Conservation (phyloP, 2,329 filamentous ascomycete species). For the Blastomyces emzantsi region DNA sequence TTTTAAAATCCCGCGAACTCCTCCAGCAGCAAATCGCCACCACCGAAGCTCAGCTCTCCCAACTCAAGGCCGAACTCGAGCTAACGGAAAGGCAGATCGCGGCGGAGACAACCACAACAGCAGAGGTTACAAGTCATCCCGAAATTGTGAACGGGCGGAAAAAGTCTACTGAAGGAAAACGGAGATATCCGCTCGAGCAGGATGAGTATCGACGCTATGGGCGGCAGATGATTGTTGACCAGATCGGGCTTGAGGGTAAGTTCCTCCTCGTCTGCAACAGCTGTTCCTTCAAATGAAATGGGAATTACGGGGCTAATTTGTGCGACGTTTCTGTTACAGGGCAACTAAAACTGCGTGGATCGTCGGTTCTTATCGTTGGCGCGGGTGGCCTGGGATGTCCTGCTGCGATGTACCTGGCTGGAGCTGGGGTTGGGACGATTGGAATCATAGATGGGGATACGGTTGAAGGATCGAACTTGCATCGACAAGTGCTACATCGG, state of each 20-base stretch:
- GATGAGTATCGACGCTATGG: constrained; percentile 83
- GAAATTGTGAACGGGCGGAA: not conserved
- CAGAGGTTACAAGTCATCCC: constrained; percentile 12
- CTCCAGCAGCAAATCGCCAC: constrained; percentile 26
- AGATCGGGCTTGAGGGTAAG: constrained; percentile 64
- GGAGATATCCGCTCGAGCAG: constrained; percentile 57
- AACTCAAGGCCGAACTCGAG: constrained; percentile 29
- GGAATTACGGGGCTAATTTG: not conserved
- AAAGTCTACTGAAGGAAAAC: not conserved
- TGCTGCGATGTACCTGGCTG: constrained; percentile 84
- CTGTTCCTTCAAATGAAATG: not conserved
- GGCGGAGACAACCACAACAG: constrained; percentile 20
- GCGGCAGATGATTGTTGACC: constrained; percentile 79
- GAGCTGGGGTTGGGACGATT: constrained; percentile 73
- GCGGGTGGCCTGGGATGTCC: constrained; percentile 87
- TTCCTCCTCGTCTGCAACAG: not conserved
- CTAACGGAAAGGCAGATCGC: constrained; percentile 17
- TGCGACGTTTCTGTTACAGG: constrained; percentile 40
- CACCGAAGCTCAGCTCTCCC: constrained; percentile 29
- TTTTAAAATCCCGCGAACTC: constrained; percentile 10
- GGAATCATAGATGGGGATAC: constrained; percentile 80
- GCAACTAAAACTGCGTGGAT: constrained; percentile 61
- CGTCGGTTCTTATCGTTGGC: constrained; percentile 72
- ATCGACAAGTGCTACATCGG: constrained; percentile 79
- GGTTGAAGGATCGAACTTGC: constrained; percentile 84